Conservation (phyloP, 2,329 filamentous ascomycete genomes). For the Fusarium papillatum region DNA sequence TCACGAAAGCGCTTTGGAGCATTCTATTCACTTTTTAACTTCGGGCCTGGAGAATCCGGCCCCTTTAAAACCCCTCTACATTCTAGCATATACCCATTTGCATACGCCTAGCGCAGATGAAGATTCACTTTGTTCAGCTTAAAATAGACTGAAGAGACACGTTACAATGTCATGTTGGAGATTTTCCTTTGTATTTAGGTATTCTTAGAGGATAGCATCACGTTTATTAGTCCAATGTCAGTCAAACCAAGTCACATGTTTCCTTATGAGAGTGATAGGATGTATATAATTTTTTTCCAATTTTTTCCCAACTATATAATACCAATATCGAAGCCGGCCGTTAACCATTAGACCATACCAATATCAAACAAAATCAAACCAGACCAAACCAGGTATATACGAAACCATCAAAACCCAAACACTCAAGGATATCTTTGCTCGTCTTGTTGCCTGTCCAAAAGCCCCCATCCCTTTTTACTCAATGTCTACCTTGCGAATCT, state of each 20-base stretch:
- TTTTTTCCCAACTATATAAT: conserved; percentile 13
- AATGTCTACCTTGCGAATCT: conserved; percentile 72
- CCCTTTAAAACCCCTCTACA: conserved; percentile 40
- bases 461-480: conserved; percentile 50
- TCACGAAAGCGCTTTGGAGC: conserved; percentile 30
- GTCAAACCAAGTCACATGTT: neutral
- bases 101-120: conserved; percentile 49
- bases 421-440: conserved; percentile 3
- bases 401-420: conserved; percentile 16
- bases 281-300: neutral
- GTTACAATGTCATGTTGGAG: conserved; percentile 7
- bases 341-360: neutral
- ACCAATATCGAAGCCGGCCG: neutral
- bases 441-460: neutral
- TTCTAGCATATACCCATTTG: conserved; percentile 53
- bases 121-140: conserved; percentile 39
- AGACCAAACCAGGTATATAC: conserved; percentile 17
- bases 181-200: neutral
- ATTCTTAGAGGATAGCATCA: neutral
- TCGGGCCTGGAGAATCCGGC: conserved; percentile 23
- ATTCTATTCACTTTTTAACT: conserved; percentile 31
- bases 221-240: conserved; percentile 4
- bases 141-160: conserved; percentile 38
- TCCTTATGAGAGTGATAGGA: neutral
- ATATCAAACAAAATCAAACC: neutral